Evolutionary conservation across 2,329 filamentous ascomycete genomes (phyloP).

Genomic region (Talaromyces atroroseus): DNA sequence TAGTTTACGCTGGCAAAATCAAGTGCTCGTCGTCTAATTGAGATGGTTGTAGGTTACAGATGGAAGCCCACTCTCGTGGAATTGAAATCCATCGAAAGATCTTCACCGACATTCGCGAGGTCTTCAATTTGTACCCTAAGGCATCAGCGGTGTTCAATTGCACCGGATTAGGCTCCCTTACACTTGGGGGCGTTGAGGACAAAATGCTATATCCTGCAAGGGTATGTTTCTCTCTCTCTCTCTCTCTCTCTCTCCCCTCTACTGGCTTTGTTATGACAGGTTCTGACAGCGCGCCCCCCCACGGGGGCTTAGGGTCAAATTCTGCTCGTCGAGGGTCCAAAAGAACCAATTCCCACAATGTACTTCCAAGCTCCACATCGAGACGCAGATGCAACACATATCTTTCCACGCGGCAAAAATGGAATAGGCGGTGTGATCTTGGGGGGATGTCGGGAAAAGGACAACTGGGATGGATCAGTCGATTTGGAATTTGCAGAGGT

Average conservation of each 20-base stretch:
- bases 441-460: conserved; percentile 11
- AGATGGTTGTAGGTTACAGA: conserved; percentile 10
- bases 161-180: conserved; percentile 8
- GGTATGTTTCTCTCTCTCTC: conserved; percentile 8
- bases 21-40: too few species aligned
- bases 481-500: conserved; percentile 13
- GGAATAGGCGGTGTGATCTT: conserved; percentile 12
- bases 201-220: conserved; percentile 10
- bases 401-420: conserved; percentile 13
- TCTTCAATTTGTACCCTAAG: conserved; percentile 8
- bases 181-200: conserved; percentile 9
- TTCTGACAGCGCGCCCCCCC: too few species aligned
- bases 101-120: conserved; percentile 12
- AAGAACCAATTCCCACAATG: conserved; percentile 12
- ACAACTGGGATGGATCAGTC: conserved; percentile 13
- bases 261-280: conserved; percentile 1
- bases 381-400: conserved; percentile 12
- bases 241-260: too few species aligned
- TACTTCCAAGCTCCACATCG: conserved; percentile 12
- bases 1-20: conserved; percentile 1
- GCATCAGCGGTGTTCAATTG: conserved; percentile 10
- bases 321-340: conserved; percentile 10
- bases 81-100: conserved; percentile 11
- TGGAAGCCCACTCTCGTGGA: conserved; percentile 12
- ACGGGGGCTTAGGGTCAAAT: conserved; percentile 12